Percentiles rank a stretch among this genome's conserved stretches.
These are phyloP conservation scores for Cladorrhinum samala DNA, from an alignment of 495 filamentous ascomycete genomes.

Conservation along the genomic window DNA sequence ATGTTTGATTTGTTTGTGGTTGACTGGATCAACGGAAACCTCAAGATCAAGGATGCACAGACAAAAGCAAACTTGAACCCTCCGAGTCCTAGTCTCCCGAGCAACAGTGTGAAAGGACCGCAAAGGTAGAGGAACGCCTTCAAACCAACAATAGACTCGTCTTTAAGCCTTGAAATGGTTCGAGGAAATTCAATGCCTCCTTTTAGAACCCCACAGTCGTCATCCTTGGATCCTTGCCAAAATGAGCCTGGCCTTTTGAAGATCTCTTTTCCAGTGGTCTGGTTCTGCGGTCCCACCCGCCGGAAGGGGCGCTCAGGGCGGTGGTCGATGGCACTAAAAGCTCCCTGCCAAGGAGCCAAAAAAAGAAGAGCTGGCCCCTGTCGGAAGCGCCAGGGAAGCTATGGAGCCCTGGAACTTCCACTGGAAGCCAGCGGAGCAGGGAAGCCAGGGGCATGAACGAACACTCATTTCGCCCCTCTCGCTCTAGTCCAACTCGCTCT, in stretches of 20 bases:
- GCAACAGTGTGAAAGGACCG: too few relatives aligned
- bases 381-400: background rate
- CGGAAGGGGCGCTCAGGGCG: background rate
- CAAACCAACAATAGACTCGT: too few relatives aligned
- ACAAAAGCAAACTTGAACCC: too few relatives aligned
- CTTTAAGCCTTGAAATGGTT: too few relatives aligned
- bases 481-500: conserved; percentile 3
- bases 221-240: background rate
- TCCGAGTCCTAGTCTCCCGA: too few relatives aligned
- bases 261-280: background rate
- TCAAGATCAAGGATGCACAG: too few relatives aligned
- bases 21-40: too few relatives aligned
- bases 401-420: background rate
- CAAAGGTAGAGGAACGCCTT: too few relatives aligned
- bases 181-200: background rate
- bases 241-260: background rate
- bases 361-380: background rate
- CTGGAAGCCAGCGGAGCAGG: background rate
- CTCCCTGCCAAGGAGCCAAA: conserved; percentile 1
- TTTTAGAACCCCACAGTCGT: background rate
- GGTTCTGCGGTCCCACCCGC: background rate
- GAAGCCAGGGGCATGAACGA: background rate
- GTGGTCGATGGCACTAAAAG: background rate
- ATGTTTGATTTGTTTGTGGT: too few relatives aligned
- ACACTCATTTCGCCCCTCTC: conserved; percentile 5